These are phyloP conservation scores for Teratosphaeria nubilosa DNA, from an alignment of 2,329 filamentous ascomycete species.

Conservation along the genomic window DNA sequence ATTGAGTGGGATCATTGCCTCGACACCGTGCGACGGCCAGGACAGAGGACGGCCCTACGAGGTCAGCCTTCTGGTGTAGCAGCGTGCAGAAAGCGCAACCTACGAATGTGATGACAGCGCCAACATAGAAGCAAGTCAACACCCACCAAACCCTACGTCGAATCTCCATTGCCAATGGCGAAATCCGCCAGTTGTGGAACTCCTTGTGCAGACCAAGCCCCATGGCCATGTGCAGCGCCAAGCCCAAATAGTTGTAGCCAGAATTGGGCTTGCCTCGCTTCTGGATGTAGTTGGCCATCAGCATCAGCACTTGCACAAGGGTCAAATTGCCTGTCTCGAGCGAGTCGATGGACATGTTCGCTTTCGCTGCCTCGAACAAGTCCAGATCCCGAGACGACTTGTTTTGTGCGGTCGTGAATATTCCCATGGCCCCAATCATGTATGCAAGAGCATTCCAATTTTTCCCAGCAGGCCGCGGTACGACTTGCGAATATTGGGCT, in stretches of 20 bases:
- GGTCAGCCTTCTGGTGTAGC: neutral
- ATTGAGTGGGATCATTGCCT: slow-evolving; percentile 35
- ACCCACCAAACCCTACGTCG: slow-evolving; percentile 28
- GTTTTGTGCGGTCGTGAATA: slow-evolving; percentile 30
- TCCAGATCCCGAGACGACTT: slow-evolving; percentile 34
- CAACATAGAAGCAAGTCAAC: slow-evolving; percentile 38
- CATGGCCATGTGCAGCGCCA: slow-evolving; percentile 42
- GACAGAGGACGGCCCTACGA: slow-evolving; percentile 27
- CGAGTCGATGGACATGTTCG: slow-evolving; percentile 36
- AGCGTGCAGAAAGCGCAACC: slow-evolving; percentile 14
- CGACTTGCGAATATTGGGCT: slow-evolving; percentile 36
- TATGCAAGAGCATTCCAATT: slow-evolving; percentile 39
- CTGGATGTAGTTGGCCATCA: slow-evolving; percentile 41
- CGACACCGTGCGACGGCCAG: slow-evolving; percentile 35
- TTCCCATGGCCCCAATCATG: slow-evolving; percentile 36
- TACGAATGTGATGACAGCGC: slow-evolving; percentile 42
- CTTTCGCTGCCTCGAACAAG: slow-evolving; percentile 36
- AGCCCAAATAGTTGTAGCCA: slow-evolving; percentile 40
- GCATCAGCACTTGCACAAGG: slow-evolving; percentile 37
- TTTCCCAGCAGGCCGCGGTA: slow-evolving; percentile 31
- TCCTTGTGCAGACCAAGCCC: slow-evolving; percentile 42
- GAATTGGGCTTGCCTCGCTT: slow-evolving; percentile 43
- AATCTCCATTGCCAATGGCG: slow-evolving; percentile 28
- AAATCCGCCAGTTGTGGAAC: slow-evolving; percentile 38
- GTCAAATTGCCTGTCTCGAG: slow-evolving; percentile 41